These are phyloP conservation scores for Alternaria consortialis DNA, from an alignment of 2,329 filamentous ascomycete species.

Conservation along the genomic window DNA sequence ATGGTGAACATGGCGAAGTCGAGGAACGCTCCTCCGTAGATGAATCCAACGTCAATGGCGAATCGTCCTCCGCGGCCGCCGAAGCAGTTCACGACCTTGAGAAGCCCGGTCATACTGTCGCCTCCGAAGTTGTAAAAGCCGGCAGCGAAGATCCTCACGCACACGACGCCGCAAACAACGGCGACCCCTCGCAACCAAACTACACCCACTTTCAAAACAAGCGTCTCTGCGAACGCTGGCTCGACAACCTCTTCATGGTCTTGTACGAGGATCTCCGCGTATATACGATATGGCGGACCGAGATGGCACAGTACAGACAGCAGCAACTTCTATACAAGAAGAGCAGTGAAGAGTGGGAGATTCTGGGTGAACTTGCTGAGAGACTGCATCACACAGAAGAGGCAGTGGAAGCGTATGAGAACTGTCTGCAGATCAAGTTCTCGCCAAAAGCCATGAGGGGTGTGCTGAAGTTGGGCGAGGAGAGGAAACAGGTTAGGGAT, in stretches of 20 bases:
- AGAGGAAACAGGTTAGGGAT: slow-evolving; percentile 78
- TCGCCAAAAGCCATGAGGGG: slow-evolving; percentile 91
- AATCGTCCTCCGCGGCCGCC: slow-evolving; percentile 37
- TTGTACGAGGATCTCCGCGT: slow-evolving; percentile 97
- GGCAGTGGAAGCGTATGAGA: slow-evolving; percentile 90
- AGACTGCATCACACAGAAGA: slow-evolving; percentile 92
- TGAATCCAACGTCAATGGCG: slow-evolving; percentile 42
- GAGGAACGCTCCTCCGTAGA: slow-evolving; percentile 28
- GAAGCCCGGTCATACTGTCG: slow-evolving; percentile 80
- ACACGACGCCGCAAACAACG: slow-evolving; percentile 60
- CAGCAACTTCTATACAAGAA: slow-evolving; percentile 97
- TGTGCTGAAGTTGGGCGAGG: slow-evolving; percentile 81
- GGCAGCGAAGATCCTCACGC: slow-evolving; percentile 68
- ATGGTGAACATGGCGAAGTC: slow-evolving; percentile 49
- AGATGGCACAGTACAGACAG: slow-evolving; percentile 93
- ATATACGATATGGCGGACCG: slow-evolving; percentile 99
- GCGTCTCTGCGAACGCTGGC: slow-evolving; percentile 94
- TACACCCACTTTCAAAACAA: slow-evolving; percentile 97
- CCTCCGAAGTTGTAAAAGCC: slow-evolving; percentile 78
- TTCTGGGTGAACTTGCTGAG: slow-evolving; percentile 90
- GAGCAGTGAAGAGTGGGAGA: slow-evolving; percentile 97
- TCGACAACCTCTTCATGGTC: slow-evolving; percentile 99
- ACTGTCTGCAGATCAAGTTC: slow-evolving; percentile 87
- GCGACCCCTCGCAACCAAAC: slow-evolving; percentile 64
- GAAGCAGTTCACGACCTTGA: slow-evolving; percentile 63